Base-by-base conservation (phyloP, 768 basidiomycete species). In the Roridomyces roridus region DNA sequence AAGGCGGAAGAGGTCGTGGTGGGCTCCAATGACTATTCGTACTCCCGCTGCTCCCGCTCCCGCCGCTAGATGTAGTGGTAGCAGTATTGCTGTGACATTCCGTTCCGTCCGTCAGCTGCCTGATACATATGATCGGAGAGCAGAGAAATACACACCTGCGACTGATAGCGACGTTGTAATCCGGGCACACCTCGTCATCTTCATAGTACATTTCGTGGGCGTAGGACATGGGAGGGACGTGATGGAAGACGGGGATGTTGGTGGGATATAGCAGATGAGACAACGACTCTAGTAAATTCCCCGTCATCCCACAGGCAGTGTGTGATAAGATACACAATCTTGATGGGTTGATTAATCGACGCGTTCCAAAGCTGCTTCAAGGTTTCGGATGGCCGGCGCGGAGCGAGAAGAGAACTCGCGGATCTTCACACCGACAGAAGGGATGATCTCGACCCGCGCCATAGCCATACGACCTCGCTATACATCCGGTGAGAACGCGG, bases 121-220 rank as follows among this genome's bases (percentile, higher is more conserved):
- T 31, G 40, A 37, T n/a, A n/a, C 28, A 45, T 29, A n/a, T 26
- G 23, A 23, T 31, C 12, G 24, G 12, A 20, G n/a, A 28, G 42
- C 9, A 50, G 34, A 37, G 20, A 42, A 39, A 40, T 8, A 55
- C 70, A 54, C 59, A 77, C 79, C 77, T 76, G 65, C 74, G 72
- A 64, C 68, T 72, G 35, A 77, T 71, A 15, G 72, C 72, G 10
- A 66, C 65, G 29, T 77, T 71, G 50, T 80, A 80, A 46, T 75
- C 72, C 1, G 79, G 79, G 59, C 77, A 78, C 14, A 65, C 69
- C 42, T 73, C 72, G 24, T 77, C 77, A 28, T 65, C 64, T 26
- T 45, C 46, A 25, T 45, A 54, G 41, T 53, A 23, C 46, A 31
- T 43, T 12, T 54, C 41, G 15, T n/a, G 31, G 51, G 46, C 41